phyloP scores from a whole-genome alignment of 768 basidiomycete genomes.

The Amanita rimosa region DNA sequence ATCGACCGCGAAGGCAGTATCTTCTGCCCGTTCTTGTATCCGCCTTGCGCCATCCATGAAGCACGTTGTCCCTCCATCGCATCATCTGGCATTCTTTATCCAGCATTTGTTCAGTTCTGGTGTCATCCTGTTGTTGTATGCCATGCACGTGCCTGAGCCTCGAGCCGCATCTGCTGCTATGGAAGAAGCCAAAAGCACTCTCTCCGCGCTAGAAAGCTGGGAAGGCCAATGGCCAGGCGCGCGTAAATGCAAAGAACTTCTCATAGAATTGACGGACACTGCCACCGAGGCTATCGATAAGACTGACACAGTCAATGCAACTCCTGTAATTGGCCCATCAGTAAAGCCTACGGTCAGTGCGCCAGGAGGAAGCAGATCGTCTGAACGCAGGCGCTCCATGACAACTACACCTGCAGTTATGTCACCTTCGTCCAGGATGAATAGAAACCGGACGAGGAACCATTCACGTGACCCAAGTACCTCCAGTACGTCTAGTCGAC shows the following conservation, averaged over 20 bases:
- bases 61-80: conserved; percentile 74
- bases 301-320: conserved; percentile 11
- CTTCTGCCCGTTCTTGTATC: conserved; percentile 78
- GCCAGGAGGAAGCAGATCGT: conserved; percentile 14
- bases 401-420: conserved; percentile 27
- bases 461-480: conserved; percentile 47
- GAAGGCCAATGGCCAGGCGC: conserved; percentile 86
- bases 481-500: conserved; percentile 27
- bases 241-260: conserved; percentile 74
- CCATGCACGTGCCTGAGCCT: conserved; percentile 71
- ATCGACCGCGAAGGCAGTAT: conserved; percentile 71
- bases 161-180: conserved; percentile 60
- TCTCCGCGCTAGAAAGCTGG: conserved; percentile 66
- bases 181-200: conserved; percentile 70
- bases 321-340: conserved; percentile 15
- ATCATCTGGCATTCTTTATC: conserved; percentile 82
- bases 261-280: conserved; percentile 57
- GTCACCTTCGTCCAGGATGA: conserved; percentile 24
- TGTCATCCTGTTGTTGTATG: conserved; percentile 74
- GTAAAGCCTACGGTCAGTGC: conserved; percentile 18
- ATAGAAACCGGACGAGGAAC: conserved; percentile 41
- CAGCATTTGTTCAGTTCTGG: conserved; percentile 86
- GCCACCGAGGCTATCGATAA: conserved; percentile 55
- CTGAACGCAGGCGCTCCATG: conserved; percentile 47
- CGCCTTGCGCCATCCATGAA: conserved; percentile 78